These are phyloP conservation scores for Fusarium sp. DNA, from an alignment of 2,329 filamentous ascomycete genomes.

Conservation along the genomic window DNA sequence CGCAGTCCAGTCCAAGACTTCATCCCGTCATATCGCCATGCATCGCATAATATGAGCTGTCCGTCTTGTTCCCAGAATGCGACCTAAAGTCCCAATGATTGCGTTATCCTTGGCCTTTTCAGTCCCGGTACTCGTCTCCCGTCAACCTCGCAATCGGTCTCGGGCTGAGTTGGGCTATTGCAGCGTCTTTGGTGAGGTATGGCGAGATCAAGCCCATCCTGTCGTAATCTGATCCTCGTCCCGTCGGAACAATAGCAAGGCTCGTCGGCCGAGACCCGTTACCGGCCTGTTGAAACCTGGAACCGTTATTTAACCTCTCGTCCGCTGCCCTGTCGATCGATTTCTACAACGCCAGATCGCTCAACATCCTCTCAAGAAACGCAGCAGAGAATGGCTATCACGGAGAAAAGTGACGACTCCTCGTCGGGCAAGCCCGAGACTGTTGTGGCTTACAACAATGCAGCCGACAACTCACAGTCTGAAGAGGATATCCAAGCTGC, in stretches of 20 bases:
- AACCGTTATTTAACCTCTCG: constrained; percentile 1
- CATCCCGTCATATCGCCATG: not conserved
- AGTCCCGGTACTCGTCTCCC: not conserved
- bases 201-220: not conserved
- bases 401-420: not conserved
- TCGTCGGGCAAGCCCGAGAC: not conserved
- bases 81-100: not conserved
- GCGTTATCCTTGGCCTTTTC: not conserved
- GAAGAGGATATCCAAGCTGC: constrained; percentile 11
- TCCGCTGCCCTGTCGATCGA: not conserved
- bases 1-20: not conserved
- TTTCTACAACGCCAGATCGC: not conserved
- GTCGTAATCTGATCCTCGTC: not conserved
- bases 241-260: not conserved
- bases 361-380: not conserved
- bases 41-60: not conserved
- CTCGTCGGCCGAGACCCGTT: constrained; percentile 10
- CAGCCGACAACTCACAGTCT: not conserved
- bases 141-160: not conserved
- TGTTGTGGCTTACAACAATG: not conserved
- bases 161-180: not conserved
- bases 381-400: not conserved
- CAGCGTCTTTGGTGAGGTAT: not conserved
- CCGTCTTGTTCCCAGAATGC: not conserved
- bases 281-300: not conserved